Percentiles rank a stretch among this genome's conserved stretches.
Conservation (phyloP, 257 asterid species). For the Salvia miltiorrhiza region DNA sequence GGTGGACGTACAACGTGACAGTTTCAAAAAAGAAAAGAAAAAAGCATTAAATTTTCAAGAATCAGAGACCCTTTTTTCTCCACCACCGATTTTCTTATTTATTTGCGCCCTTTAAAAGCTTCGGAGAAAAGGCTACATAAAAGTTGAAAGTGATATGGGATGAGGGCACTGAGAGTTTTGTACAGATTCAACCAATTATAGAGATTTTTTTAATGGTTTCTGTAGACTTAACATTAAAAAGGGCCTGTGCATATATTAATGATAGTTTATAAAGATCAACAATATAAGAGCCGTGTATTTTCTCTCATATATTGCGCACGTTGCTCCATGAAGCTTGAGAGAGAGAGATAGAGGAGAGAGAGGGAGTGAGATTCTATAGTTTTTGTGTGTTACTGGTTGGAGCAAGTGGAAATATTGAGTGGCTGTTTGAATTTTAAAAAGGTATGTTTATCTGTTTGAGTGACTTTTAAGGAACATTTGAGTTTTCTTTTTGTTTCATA, state of each 20-base stretch:
- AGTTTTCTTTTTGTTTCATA: not conserved
- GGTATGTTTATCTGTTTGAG: slow-evolving; percentile 28
- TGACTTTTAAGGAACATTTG: slow-evolving; percentile 21
- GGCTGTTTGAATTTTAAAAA: slow-evolving; percentile 47
- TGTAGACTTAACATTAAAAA: slow-evolving; percentile 2
- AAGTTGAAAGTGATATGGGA: slow-evolving; percentile 21
- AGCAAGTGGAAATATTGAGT: slow-evolving; percentile 36
- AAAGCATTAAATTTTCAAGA: slow-evolving; percentile 31
- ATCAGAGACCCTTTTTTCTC: not conserved
- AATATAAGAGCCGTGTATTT: slow-evolving; percentile 12
- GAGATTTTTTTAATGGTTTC: slow-evolving; percentile 6
- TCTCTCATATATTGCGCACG: slow-evolving; percentile 26
- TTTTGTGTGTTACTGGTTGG: slow-evolving; percentile 32
- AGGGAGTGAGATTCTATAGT: not conserved
- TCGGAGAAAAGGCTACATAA: slow-evolving; percentile 15
- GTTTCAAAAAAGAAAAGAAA: slow-evolving; percentile 10
- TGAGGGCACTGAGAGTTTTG: slow-evolving; percentile 27
- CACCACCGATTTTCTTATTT: not conserved
- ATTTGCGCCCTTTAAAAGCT: slow-evolving; percentile 25
- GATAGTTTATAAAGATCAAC: slow-evolving; percentile 6
- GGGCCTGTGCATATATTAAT: slow-evolving; percentile 11
- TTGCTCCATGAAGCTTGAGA: slow-evolving; percentile 44
- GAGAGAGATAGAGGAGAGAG: not conserved
- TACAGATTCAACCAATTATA: slow-evolving; percentile 21
- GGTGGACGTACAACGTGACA: slow-evolving; percentile 12